Evolutionary conservation across 2,329 filamentous ascomycete species (phyloP).

Genomic region (Arthrinium phaeospermum): DNA sequence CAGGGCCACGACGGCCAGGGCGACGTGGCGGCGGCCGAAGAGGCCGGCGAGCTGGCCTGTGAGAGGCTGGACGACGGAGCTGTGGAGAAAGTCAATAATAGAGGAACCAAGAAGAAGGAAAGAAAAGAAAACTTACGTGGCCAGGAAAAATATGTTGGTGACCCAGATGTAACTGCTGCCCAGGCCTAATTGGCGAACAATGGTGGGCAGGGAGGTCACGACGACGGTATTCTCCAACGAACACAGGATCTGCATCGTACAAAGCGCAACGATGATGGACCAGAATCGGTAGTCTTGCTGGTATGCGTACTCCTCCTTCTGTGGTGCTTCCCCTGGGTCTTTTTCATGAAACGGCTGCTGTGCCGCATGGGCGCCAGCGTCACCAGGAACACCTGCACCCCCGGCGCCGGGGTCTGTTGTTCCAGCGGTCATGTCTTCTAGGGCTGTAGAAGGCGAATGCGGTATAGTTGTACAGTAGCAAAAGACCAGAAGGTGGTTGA

Average conservation of each 20-base stretch:
- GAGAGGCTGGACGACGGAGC: conserved; percentile 41
- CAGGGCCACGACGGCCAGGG: not conserved
- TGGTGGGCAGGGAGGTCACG: not conserved
- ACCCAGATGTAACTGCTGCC: not conserved
- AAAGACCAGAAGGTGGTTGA: too few relatives aligned
- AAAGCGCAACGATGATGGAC: not conserved
- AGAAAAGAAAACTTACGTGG: not conserved
- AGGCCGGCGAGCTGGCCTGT: conserved; percentile 50
- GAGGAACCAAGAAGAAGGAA: too few relatives aligned
- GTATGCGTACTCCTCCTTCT: not conserved
- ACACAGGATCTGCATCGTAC: not conserved
- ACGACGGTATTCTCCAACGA: not conserved
- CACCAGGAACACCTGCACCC: not conserved
- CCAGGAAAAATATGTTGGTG: not conserved
- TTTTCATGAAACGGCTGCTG: not conserved
- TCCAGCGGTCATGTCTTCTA: not conserved
- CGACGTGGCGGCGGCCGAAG: conserved; percentile 48
- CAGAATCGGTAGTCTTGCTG: not conserved
- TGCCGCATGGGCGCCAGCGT: not conserved
- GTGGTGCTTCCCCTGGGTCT: not conserved
- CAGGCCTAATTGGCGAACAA: not conserved
- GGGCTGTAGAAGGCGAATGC: not conserved
- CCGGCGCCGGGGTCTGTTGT: not conserved
- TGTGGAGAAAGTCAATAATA: too few relatives aligned
- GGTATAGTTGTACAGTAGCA: too few relatives aligned